Conservation (phyloP, 2,329 filamentous ascomycete genomes). For the Penicillium paneum region DNA sequence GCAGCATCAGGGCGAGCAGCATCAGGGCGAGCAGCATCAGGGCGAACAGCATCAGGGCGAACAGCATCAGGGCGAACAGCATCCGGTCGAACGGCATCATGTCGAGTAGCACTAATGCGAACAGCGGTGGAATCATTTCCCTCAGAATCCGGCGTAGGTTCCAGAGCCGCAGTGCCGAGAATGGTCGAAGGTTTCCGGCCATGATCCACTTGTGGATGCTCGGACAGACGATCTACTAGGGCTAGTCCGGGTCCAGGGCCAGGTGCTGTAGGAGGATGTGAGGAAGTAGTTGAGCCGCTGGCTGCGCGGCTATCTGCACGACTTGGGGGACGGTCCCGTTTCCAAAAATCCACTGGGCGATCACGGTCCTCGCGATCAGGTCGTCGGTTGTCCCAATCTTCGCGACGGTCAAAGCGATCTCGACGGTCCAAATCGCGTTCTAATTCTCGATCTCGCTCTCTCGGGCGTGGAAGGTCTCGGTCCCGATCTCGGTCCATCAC, state of each 20-base stretch:
- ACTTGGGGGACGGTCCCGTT: conserved; percentile 39
- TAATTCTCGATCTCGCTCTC: conserved; percentile 31
- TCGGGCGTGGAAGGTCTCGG: conserved; percentile 24
- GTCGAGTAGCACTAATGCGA: conserved; percentile 21
- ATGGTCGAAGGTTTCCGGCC: conserved; percentile 25
- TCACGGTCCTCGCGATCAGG: conserved; percentile 29
- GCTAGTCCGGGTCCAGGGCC: conserved; percentile 16
- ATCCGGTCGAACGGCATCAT: conserved; percentile 23
- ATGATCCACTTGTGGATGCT: conserved; percentile 25
- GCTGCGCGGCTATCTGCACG: conserved; percentile 30
- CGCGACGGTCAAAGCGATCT: conserved; percentile 33
- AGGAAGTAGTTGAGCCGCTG: conserved; percentile 23
- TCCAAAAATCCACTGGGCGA: conserved; percentile 36
- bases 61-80: neutral
- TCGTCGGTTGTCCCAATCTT: conserved; percentile 30
- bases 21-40: conserved; percentile 16
- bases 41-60: conserved; percentile 20
- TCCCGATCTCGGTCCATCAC: conserved; percentile 31
- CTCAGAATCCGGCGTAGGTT: conserved; percentile 32
- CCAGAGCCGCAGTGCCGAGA: conserved; percentile 17
- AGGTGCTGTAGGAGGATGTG: conserved; percentile 11
- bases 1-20: neutral
- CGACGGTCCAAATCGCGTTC: conserved; percentile 37
- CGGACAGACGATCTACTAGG: conserved; percentile 22
- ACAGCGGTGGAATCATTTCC: conserved; percentile 4